phyloP scores from a whole-genome alignment of 345 rosid species.

The Cardamine chenopodiifolia region DNA sequence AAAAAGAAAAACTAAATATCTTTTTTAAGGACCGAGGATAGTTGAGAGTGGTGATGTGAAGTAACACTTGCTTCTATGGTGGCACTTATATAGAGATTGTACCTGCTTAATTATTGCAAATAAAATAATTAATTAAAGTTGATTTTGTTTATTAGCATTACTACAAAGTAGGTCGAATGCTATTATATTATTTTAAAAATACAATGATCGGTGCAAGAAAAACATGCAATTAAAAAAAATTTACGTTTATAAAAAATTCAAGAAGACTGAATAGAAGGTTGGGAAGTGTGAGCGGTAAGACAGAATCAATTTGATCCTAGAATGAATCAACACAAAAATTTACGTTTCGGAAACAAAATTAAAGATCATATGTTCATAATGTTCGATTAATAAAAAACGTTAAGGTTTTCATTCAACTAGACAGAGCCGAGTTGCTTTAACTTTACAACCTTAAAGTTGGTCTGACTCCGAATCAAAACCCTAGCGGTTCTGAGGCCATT shows the following conservation, averaged over 20 bases:
- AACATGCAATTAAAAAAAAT: slow-evolving; percentile 3
- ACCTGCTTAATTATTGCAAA: slow-evolving; percentile 21
- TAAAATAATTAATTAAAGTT: slow-evolving; percentile 25
- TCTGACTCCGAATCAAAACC: slow-evolving; percentile 29
- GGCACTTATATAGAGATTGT: slow-evolving; percentile 32
- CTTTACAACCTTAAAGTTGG: slow-evolving; percentile 42
- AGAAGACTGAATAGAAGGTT: slow-evolving; percentile 2
- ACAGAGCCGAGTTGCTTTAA: slow-evolving; percentile 8
- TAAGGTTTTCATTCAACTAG: background rate
- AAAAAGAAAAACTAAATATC: slow-evolving; percentile 13
- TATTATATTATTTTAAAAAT: background rate
- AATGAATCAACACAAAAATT: background rate
- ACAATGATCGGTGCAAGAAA: slow-evolving; percentile 22
- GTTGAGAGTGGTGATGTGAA: slow-evolving; percentile 33
- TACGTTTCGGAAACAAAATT: slow-evolving; percentile 9
- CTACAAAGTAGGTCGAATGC: slow-evolving; percentile 33
- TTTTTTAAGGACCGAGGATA: slow-evolving; percentile 1
- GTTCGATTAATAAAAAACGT: background rate
- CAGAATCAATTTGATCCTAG: background rate
- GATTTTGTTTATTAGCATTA: slow-evolving; percentile 11
- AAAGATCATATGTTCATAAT: slow-evolving; percentile 11
- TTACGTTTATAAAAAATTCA: background rate
- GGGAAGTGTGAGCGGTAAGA: slow-evolving; percentile 13
- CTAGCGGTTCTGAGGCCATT: slow-evolving; percentile 18
- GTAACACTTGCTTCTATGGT: slow-evolving; percentile 31